Evolutionary conservation across 2,329 filamentous ascomycete species (phyloP), one percentile per base, ranked within the genome.

Genomic region (Madurella mycetomatis): DNA sequence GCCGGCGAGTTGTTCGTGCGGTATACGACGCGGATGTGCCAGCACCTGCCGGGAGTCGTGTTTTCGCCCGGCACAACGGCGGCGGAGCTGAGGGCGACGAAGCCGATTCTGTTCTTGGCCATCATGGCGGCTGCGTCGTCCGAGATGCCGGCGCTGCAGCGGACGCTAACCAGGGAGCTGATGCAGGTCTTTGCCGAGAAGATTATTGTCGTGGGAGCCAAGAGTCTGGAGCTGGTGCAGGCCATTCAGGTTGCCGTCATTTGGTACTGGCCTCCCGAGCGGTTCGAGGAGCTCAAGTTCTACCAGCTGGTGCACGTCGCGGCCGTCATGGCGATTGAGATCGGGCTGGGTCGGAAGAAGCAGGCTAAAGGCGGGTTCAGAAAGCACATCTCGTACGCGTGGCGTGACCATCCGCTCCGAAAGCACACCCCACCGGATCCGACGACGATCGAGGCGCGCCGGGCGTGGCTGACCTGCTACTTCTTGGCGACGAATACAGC

Each of bases 221-320:
- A 95, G 74, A 89, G 82, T 37, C 72, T 96, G 16, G 91, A 95
- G 69, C 75, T 95, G 7, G 83, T 95, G 9, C 91, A 96, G 71
- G 82, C 88, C 1, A 73, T 95, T 41, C 80, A 89, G 54, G 75
- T 95, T 3, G 78, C 83, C 7, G 83, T 86, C n/a, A 80, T 91
- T 17, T 95, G 90, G 88, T 95, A 95, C 68, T 85, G 84, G 68
- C 89, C 90, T 15, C 90, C 90, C 0, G 85, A 92, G 61, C 81
- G 88, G 63, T 88, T 88, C 55, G 89, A 95, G 65, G 87, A 94
- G 71, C 82, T 92, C 65, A 94, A 94, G 67, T 95, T 94, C 68
- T 95, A 94, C 72, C 88, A 92, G 72, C 80, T 94, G 60, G 84
- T 90, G 44, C 89, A 95, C 67, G 83, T 90, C 65, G 87, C 88